A percentile compares a stretch with the other conserved stretches of the same genome.
These are phyloP conservation scores for Serendipita vermifera DNA, from an alignment of 768 basidiomycete species.

Conservation along the genomic window DNA sequence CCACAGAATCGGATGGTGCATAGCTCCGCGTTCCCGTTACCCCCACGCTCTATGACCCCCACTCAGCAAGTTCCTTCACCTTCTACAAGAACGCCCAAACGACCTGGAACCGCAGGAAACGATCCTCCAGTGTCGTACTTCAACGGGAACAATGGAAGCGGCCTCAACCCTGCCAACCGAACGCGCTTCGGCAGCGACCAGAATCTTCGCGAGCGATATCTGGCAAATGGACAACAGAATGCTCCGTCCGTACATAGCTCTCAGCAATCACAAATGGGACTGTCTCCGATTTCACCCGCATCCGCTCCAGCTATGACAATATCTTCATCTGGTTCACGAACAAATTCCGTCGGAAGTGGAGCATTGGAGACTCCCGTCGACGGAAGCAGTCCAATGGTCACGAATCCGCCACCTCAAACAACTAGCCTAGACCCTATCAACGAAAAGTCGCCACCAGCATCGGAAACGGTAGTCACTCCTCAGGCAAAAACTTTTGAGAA, in stretches of 20 bases:
- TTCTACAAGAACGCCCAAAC: not conserved
- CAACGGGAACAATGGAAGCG: not conserved
- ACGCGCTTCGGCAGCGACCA: not conserved
- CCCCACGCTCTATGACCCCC: not conserved
- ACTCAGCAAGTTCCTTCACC: not conserved
- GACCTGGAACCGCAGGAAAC: slow-evolving; percentile 5
- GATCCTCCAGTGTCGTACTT: slow-evolving; percentile 3
- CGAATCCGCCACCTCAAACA: not conserved
- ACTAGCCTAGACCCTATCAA: not conserved
- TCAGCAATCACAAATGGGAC: not conserved
- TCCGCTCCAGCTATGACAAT: slow-evolving; percentile 7
- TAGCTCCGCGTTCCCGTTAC: slow-evolving; percentile 3
- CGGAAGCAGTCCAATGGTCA: not conserved
- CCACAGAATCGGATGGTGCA: too few species aligned
- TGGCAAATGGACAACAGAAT: not conserved
- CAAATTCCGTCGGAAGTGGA: not conserved
- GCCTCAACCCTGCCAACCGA: too few species aligned
- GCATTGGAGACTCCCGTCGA: slow-evolving; percentile 1
- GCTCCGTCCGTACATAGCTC: not conserved
- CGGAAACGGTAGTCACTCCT: too few species aligned
- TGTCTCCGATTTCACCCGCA: not conserved
- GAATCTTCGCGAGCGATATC: slow-evolving; percentile 4
- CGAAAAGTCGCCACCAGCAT: not conserved
- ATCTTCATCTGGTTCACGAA: slow-evolving; percentile 1
- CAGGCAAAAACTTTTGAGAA: too few species aligned